Evolutionary conservation across 441 rosid genomes (phyloP), one percentile per base, ranked within the genome.

Genomic region (Erodium texanum): DNA sequence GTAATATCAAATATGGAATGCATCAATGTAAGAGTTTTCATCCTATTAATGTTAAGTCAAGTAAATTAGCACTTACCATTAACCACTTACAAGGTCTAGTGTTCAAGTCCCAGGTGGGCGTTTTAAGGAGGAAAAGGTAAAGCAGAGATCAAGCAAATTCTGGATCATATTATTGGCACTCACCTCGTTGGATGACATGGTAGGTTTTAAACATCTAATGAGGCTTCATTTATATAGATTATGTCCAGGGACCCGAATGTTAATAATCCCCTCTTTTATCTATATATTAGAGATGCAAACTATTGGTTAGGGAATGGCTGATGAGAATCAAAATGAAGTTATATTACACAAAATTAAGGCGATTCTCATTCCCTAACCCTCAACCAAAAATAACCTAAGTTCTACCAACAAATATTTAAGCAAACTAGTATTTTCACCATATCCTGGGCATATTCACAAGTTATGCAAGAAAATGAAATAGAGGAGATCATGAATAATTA

Each of bases 401-500:
- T n/a, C 14, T 11, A 61, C 22, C 1, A 2, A 5, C 11, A 3
- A 19, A 61, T 3, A 61, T 3, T 16, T 1, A n/a, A 7, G 32
- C 34, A 29, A 61, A 34, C 56, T 50, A 56, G 62, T 36, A 63
- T 15, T n/a, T 43, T 36, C 45, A 66, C 68, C 54, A 34, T 16
- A 32, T 68, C 66, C 24, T 12, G 20, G 41, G 34, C 8, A 29
- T 29, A 7, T 2, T 19, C 67, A 24, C 4, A 32, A 7, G n/a
- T 65, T 65, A 10, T 23, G 64, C 64, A 19, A 61, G 20, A 1
- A 56, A 64, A 54, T 22, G 58, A 14, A 20, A 16, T 41, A 67
- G 16, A 52, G 64, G 43, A 18, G 11, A 2, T 8, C 27, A 19
- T 10, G 16, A 45, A 10, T 14, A 58, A 20, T 16, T 67, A 14